Percentiles rank a stretch among this genome's conserved stretches.
Conservation (phyloP, 2,329 filamentous ascomycete genomes). For the Graphilbum sp. region DNA sequence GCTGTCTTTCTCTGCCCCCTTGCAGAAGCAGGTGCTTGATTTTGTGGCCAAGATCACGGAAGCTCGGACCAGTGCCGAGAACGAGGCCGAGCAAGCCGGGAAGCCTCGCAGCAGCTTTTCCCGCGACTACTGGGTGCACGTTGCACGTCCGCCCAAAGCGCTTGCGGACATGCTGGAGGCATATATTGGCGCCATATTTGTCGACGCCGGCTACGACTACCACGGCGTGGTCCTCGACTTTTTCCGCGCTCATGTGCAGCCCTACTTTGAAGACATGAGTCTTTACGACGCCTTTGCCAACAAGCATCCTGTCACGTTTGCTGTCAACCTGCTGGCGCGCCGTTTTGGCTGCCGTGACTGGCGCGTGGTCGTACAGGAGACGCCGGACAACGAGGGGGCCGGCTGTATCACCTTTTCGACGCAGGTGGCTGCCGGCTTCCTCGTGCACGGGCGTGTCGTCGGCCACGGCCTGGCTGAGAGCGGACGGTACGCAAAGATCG, state of each 20-base stretch:
- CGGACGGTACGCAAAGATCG: conserved; percentile 56
- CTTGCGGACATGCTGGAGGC: conserved; percentile 82
- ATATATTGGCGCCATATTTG: conserved; percentile 77
- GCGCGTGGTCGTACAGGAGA: conserved; percentile 37
- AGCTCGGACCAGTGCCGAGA: conserved; percentile 18
- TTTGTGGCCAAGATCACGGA: conserved; percentile 42
- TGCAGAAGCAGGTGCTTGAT: conserved; percentile 29
- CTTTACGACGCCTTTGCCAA: conserved; percentile 79
- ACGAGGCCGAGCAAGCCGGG: conserved; percentile 17
- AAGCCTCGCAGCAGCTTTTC: conserved; percentile 23
- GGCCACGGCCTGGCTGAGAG: conserved; percentile 45
- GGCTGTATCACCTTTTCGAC: conserved; percentile 10
- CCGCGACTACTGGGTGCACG: conserved; percentile 53
- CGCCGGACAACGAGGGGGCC: conserved; percentile 21
- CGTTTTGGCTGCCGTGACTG: conserved; percentile 48
- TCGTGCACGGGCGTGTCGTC: conserved; percentile 59
- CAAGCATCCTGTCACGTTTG: conserved; percentile 65
- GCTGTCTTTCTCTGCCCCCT: conserved; percentile 29
- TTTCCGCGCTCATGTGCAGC: conserved; percentile 56
- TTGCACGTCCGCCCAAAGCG: conserved; percentile 50
- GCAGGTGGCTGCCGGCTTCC: conserved; percentile 50
- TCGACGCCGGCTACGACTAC: conserved; percentile 74
- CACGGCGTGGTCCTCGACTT: conserved; percentile 59
- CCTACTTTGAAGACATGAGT: conserved; percentile 72
- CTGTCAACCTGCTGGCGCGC: conserved; percentile 46